Evolutionary conservation across 2,329 filamentous ascomycete genomes (phyloP), one percentile per base, ranked within the genome.

Genomic region (Aureobasidium musti): DNA sequence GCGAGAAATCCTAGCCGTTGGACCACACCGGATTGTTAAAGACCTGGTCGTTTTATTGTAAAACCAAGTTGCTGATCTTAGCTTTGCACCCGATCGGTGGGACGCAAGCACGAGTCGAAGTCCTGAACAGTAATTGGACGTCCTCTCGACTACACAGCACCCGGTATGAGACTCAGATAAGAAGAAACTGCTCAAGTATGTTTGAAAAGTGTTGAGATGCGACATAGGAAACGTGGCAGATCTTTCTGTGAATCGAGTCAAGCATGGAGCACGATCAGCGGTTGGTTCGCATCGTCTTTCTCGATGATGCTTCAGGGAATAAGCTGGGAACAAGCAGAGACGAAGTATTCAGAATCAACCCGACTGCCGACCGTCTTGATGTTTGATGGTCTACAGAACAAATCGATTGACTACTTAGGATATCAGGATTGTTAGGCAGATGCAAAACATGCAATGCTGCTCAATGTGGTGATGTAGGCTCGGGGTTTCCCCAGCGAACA

Each of bases 1-100:
- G 43, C 43, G 43, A 47, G 43, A 47, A 47, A 47, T 47, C 43
- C 43, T 47, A 47, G 43, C 43, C 43, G 43, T 47, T 53, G 35
- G 50, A 53, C 50, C 50, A 53, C 50, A 35, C 50, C 50, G 50
- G 50, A 53, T 35, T 33, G 5, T 10, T 53, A n/a, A 50, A 2
- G 3, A 50, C n/a, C n/a, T n/a, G n/a, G n/a, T n/a, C n/a, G n/a
- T n/a, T n/a, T n/a, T n/a, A n/a, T n/a, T n/a, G n/a, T n/a, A n/a
- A n/a, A n/a, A n/a, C n/a, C n/a, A n/a, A n/a, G n/a, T n/a, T n/a
- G n/a, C n/a, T n/a, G n/a, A n/a, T n/a, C n/a, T n/a, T n/a, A n/a
- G n/a, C n/a, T n/a, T n/a, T n/a, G n/a, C n/a, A n/a, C n/a, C n/a
- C n/a, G n/a, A n/a, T n/a, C n/a, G n/a, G n/a, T n/a, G n/a, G n/a